These are phyloP conservation scores for Clarkia xantiana DNA, from an alignment of 345 rosid species.

Conservation along the genomic window DNA sequence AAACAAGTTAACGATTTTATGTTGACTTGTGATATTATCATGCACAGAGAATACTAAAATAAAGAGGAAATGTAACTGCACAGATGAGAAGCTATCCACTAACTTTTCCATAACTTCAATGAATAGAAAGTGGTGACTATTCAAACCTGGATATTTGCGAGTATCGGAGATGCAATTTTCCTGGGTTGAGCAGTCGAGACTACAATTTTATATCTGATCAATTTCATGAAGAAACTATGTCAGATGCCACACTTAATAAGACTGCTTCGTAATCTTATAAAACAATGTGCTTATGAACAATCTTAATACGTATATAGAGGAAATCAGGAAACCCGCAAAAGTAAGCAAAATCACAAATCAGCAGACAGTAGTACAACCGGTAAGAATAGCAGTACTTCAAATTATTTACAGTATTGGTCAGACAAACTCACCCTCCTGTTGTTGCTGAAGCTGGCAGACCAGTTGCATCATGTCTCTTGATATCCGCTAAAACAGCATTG, in stretches of 20 bases:
- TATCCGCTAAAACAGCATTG: constrained; percentile 60
- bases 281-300: no score
- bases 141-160: constrained; percentile 77
- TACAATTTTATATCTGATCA: constrained; percentile 58
- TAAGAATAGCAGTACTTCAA: neutral
- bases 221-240: neutral
- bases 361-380: neutral
- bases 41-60: no score
- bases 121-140: constrained; percentile 2
- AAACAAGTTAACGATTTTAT: no score
- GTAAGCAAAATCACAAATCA: neutral
- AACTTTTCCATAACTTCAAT: neutral
- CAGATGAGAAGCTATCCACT: no score
- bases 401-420: no score
- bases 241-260: neutral
- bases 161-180: constrained; percentile 63
- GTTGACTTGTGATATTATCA: no score
- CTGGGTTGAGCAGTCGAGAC: constrained; percentile 68
- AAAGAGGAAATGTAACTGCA: no score
- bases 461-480: constrained; percentile 67
- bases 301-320: no score
- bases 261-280: no score
- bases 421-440: constrained; percentile 75
- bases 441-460: constrained; percentile 97
- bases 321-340: no score